These are phyloP conservation scores for Camellia oleifera DNA, from an alignment of 179 eudicot genomes.

Conservation along the genomic window DNA sequence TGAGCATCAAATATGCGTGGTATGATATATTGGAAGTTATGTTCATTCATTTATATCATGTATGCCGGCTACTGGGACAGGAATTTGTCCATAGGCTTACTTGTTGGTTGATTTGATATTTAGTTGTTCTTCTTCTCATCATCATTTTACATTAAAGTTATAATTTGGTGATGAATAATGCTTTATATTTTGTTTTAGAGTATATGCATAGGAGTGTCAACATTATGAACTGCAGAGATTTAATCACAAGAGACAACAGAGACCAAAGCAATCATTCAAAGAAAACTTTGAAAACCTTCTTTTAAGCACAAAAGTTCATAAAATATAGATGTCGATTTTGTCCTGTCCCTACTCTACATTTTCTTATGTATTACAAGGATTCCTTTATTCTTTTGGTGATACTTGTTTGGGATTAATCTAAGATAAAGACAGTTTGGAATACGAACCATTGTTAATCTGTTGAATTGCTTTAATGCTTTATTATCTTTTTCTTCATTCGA, in stretches of 20 bases:
- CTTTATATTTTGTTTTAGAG: not conserved
- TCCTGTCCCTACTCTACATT: not conserved
- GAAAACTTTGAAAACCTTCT: not conserved
- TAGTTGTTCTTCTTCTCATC: not conserved
- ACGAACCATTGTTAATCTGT: too few relatives aligned
- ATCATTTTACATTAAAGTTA: not conserved
- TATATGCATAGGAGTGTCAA: not conserved
- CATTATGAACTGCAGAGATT: not conserved
- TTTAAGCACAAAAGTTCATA: too few relatives aligned
- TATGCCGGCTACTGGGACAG: not conserved
- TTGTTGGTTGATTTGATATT: not conserved
- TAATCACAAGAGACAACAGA: not conserved
- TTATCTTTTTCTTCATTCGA: too few relatives aligned
- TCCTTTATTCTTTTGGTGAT: too few relatives aligned
- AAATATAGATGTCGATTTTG: not conserved
- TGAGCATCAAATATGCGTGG: constrained; percentile 97
- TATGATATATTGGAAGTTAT: constrained; percentile 22
- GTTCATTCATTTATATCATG: not conserved
- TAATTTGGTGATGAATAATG: not conserved
- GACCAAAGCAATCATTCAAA: not conserved
- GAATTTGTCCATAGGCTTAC: not conserved
- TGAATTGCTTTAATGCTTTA: too few relatives aligned
- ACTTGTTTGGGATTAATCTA: too few relatives aligned
- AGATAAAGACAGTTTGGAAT: too few relatives aligned
- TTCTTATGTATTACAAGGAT: too few relatives aligned